Conservation (phyloP, 208 protist species). For the Naegleria lovaniensis region DNA sequence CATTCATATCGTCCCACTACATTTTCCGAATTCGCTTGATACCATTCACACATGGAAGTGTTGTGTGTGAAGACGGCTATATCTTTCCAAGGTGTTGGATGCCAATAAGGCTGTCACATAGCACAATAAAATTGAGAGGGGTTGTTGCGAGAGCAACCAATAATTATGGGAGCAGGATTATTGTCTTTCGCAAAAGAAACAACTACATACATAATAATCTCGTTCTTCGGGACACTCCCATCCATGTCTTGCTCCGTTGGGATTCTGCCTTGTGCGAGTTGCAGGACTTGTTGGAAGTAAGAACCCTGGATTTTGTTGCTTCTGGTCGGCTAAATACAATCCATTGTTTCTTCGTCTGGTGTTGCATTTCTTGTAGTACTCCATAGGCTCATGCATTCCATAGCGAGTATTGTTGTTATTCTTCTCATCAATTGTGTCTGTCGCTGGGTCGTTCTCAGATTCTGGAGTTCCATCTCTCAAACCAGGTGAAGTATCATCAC, state of each 20-base stretch:
- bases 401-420: slow-evolving; percentile 25
- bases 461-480: slow-evolving; percentile 43
- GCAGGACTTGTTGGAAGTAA: background rate
- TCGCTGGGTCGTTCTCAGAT: slow-evolving; percentile 12
- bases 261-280: slow-evolving; percentile 57
- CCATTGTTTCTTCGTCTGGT: slow-evolving; percentile 56
- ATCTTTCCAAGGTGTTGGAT: slow-evolving; percentile 67
- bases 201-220: slow-evolving; percentile 58
- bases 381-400: slow-evolving; percentile 56
- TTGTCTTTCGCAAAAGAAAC: too few species aligned
- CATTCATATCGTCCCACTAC: slow-evolving; percentile 43
- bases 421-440: background rate
- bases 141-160: too few species aligned
- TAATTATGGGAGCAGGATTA: too few species aligned
- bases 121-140: too few species aligned
- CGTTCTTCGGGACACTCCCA: slow-evolving; percentile 74
- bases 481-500: slow-evolving; percentile 22
- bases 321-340: slow-evolving; percentile 66
- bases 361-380: slow-evolving; percentile 54
- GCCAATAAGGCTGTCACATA: slow-evolving; percentile 61
- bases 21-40: slow-evolving; percentile 57
- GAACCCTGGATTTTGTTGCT: slow-evolving; percentile 24
- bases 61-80: slow-evolving; percentile 60
- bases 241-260: slow-evolving; percentile 45
- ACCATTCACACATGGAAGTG: slow-evolving; percentile 48